phyloP scores from a whole-genome alignment of 345 rosid genomes.

The Camelina sativa region DNA sequence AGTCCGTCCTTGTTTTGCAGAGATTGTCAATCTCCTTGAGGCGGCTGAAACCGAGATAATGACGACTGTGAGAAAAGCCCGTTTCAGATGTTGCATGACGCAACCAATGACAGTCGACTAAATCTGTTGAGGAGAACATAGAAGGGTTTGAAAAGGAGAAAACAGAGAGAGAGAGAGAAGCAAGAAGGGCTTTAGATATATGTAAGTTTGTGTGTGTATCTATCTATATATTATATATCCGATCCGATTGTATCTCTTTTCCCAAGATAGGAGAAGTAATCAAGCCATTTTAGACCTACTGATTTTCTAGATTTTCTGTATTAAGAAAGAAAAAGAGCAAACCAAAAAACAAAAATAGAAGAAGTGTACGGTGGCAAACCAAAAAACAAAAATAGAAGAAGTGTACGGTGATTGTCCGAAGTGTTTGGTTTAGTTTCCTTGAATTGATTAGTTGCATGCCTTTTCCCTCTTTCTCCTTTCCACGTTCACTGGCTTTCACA shows the following conservation, averaged over 20 bases:
- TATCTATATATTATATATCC: constrained; percentile 13
- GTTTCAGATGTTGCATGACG: constrained; percentile 57
- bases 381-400: background rate
- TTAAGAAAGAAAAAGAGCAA: constrained; percentile 14
- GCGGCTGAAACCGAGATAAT: constrained; percentile 49
- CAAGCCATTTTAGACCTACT: constrained; percentile 44
- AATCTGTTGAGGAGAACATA: constrained; percentile 34
- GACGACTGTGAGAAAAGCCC: constrained; percentile 53
- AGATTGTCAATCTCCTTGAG: constrained; percentile 50
- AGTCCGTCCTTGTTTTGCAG: constrained; percentile 50
- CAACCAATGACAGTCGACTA: constrained; percentile 55
- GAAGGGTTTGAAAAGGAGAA: constrained; percentile 24
- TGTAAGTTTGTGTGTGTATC: constrained; percentile 57
- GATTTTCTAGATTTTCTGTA: constrained; percentile 38
- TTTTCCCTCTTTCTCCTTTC: constrained; percentile 1
- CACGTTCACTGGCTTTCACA: background rate
- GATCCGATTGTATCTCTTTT: constrained; percentile 41
- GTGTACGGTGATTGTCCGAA: constrained; percentile 21
- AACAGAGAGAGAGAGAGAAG: constrained; percentile 28
- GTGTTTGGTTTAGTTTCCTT: constrained; percentile 42
- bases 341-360: background rate
- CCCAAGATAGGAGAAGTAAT: constrained; percentile 45
- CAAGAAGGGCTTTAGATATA: constrained; percentile 46
- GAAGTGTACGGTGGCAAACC: background rate
- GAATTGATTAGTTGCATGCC: background rate